Evolutionary conservation across 2,329 filamentous ascomycete genomes (phyloP).

Genomic region (Rhynchosporium agropyri): DNA sequence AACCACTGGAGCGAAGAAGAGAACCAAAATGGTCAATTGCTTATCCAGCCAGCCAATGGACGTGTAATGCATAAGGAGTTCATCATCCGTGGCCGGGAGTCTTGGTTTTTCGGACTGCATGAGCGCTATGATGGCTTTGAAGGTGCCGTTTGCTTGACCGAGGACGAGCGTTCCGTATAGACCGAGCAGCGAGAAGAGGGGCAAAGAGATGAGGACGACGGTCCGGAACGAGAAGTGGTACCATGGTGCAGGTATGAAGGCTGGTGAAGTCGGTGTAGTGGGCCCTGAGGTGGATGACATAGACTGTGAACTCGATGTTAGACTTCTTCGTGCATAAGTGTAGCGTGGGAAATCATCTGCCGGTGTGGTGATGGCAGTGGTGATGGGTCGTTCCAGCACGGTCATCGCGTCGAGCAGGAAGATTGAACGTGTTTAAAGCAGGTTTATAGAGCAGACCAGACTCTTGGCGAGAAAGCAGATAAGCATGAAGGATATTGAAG

Average conservation of each 20-base stretch:
- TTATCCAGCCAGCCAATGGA: conserved; percentile 33
- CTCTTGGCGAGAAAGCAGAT: neutral
- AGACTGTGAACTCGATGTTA: conserved; percentile 10
- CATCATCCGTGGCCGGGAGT: conserved; percentile 29
- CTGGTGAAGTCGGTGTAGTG: conserved; percentile 1
- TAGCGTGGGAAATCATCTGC: neutral
- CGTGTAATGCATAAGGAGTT: conserved; percentile 33
- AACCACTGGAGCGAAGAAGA: conserved; percentile 36
- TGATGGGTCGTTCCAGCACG: conserved; percentile 1
- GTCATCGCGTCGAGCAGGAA: conserved; percentile 9
- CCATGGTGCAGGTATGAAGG: conserved; percentile 16
- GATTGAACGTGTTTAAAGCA: neutral
- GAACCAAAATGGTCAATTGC: conserved; percentile 32
- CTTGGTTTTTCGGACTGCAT: conserved; percentile 20
- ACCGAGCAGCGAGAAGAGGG: conserved; percentile 31
- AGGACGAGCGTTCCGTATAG: conserved; percentile 28
- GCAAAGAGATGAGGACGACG: conserved; percentile 29
- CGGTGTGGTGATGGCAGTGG: neutral
- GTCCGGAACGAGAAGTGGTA: conserved; percentile 27
- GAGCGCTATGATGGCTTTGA: conserved; percentile 25
- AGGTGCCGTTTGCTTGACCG: conserved; percentile 31
- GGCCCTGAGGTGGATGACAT: neutral
- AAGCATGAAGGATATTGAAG: neutral
- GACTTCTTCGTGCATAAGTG: conserved; percentile 8
- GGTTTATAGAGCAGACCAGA: neutral